A percentile compares a stretch with the other conserved stretches of the same genome.
Evolutionary conservation across 495 filamentous ascomycete species (phyloP).

Genomic region (Xylaria telfairii): DNA sequence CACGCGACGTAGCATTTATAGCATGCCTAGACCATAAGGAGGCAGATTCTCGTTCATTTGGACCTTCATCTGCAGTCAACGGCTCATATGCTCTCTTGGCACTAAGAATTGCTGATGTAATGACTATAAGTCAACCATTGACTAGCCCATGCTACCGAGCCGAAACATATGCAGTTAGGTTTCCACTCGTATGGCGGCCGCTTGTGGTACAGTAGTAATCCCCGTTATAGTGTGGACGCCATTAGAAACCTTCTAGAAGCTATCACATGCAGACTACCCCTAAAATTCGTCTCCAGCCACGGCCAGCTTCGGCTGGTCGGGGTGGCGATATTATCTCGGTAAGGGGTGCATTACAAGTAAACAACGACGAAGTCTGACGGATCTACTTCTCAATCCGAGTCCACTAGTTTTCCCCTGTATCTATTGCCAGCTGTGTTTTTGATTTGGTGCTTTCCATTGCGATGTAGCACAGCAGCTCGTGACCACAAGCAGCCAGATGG

Average conservation of each 20-base stretch:
- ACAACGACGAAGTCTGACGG: background rate
- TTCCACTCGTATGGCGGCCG: background rate
- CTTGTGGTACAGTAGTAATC: background rate
- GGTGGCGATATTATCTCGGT: background rate
- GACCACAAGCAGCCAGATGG: too few species aligned
- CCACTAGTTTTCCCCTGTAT: too few species aligned
- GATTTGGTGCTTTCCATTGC: too few species aligned
- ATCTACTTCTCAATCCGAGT: background rate
- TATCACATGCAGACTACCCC: background rate
- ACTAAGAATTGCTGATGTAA: background rate
- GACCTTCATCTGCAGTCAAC: background rate
- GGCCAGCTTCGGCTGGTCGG: background rate
- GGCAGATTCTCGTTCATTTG: background rate
- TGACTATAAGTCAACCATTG: background rate
- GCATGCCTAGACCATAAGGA: background rate
- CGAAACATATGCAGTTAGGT: background rate
- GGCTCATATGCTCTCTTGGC: background rate
- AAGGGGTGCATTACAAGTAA: background rate
- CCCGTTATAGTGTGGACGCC: background rate
- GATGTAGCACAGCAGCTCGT: too few species aligned
- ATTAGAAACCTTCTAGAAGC: slow-evolving; percentile 14
- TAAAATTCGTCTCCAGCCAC: background rate
- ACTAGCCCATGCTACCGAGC: background rate
- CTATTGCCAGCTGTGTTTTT: too few species aligned
- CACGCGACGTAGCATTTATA: background rate